Percentiles rank a stretch among this genome's conserved stretches.
phyloP scores from a whole-genome alignment of 2,329 filamentous ascomycete species.

The Cytospora paraplurivora region DNA sequence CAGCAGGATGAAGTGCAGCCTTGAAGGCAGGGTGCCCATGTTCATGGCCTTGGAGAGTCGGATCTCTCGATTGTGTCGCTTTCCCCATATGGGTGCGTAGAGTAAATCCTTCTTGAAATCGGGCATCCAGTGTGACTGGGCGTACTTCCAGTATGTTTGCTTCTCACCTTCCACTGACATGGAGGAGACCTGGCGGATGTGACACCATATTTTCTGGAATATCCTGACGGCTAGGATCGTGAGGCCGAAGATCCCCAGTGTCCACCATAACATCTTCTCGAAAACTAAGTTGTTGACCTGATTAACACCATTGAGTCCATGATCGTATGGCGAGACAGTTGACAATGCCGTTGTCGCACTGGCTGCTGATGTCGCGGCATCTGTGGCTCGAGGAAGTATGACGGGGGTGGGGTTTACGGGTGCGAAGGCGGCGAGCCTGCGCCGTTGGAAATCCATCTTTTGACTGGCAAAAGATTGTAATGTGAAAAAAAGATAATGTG shows the following conservation, averaged over 20 bases:
- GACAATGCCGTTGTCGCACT: slow-evolving; percentile 42
- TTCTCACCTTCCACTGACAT: slow-evolving; percentile 55
- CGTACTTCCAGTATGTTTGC: slow-evolving; percentile 61
- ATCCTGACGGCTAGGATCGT: slow-evolving; percentile 57
- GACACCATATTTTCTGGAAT: slow-evolving; percentile 55
- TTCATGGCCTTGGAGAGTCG: slow-evolving; percentile 46
- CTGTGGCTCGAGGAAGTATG: slow-evolving; percentile 18
- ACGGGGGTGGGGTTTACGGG: slow-evolving; percentile 20
- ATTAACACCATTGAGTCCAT: slow-evolving; percentile 61
- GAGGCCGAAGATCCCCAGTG: slow-evolving; percentile 57
- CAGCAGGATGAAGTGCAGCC: slow-evolving; percentile 62
- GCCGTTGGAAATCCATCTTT: slow-evolving; percentile 38
- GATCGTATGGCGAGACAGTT: slow-evolving; percentile 59
- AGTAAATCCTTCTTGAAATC: slow-evolving; percentile 62
- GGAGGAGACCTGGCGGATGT: slow-evolving; percentile 60
- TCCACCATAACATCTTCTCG: slow-evolving; percentile 62
- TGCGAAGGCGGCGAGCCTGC: slow-evolving; percentile 36
- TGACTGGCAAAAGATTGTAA: neutral
- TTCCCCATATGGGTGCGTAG: slow-evolving; percentile 65
- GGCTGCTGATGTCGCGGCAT: slow-evolving; percentile 13
- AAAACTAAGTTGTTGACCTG: slow-evolving; percentile 60
- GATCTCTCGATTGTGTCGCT: slow-evolving; percentile 63
- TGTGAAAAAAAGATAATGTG: neutral
- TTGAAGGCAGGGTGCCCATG: slow-evolving; percentile 65
- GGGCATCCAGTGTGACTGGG: slow-evolving; percentile 63